phyloP scores from a whole-genome alignment of 306 rosid species.

The Quercus variabilis region DNA sequence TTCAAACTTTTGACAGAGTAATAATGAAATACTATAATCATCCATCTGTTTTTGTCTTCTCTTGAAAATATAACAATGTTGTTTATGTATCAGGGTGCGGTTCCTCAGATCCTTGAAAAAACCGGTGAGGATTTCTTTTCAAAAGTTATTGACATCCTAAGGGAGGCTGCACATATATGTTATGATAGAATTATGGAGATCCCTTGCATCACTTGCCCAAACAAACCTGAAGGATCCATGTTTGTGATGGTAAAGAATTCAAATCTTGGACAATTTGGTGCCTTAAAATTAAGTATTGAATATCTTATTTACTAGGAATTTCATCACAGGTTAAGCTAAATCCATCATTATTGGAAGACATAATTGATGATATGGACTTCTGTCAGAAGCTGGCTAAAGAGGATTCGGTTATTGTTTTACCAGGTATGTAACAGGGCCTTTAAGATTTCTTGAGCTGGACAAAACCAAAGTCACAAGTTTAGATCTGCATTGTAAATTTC shows the following conservation, averaged over 20 bases:
- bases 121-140: slow-evolving; percentile 31
- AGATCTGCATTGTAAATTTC: background rate
- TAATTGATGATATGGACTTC: slow-evolving; percentile 50
- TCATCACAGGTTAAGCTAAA: slow-evolving; percentile 41
- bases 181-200: slow-evolving; percentile 35
- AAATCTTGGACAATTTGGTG: background rate
- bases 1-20: background rate
- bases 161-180: slow-evolving; percentile 26
- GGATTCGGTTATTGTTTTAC: slow-evolving; percentile 43
- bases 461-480: background rate
- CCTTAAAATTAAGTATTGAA: background rate
- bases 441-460: background rate
- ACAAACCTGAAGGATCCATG: slow-evolving; percentile 56
- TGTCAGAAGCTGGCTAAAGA: slow-evolving; percentile 42
- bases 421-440: slow-evolving; percentile 23
- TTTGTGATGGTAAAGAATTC: slow-evolving; percentile 29
- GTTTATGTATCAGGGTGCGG: slow-evolving; percentile 32
- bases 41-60: too few relatives aligned
- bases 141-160: slow-evolving; percentile 17
- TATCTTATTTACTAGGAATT: background rate
- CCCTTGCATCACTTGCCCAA: slow-evolving; percentile 40
- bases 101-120: slow-evolving; percentile 40
- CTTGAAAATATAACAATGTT: background rate
- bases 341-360: slow-evolving; percentile 35
- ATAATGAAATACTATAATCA: background rate